Percentiles rank a stretch among this genome's conserved stretches.
These are phyloP conservation scores for Oenanthe sinensis DNA, from an alignment of 129 eudicot genomes.

Conservation along the genomic window DNA sequence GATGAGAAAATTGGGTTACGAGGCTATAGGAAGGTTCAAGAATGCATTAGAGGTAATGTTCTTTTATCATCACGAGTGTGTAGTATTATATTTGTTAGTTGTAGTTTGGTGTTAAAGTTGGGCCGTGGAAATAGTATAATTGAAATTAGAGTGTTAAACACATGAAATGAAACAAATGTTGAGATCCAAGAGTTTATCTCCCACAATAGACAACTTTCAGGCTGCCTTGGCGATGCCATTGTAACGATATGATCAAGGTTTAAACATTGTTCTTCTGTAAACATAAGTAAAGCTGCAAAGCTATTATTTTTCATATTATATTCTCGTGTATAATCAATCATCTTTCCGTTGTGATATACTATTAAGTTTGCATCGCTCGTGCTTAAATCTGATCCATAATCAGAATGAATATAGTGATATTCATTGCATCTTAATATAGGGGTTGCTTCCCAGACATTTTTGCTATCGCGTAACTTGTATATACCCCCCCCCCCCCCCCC, in stretches of 20 bases:
- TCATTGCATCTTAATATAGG: background rate
- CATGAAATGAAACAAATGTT: background rate
- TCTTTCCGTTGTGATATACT: background rate
- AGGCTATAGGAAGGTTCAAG: conserved; percentile 58
- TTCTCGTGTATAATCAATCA: background rate
- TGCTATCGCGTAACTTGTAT: background rate
- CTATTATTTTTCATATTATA: background rate
- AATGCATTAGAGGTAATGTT: conserved; percentile 53
- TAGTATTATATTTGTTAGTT: background rate
- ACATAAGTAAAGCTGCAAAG: background rate
- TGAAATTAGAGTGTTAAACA: background rate
- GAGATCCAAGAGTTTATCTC: background rate
- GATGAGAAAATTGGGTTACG: conserved; percentile 69
- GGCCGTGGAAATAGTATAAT: background rate
- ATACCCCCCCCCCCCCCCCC: background rate
- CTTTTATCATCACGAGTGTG: background rate
- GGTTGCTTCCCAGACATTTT: background rate
- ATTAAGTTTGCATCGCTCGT: background rate
- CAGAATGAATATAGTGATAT: background rate
- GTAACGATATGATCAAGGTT: background rate
- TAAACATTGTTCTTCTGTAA: background rate
- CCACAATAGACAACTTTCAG: background rate
- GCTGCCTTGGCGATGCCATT: no score
- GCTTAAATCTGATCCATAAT: background rate
- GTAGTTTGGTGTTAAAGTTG: background rate